Percentiles rank a stretch among this genome's conserved stretches.
phyloP scores from a whole-genome alignment of 2,329 filamentous ascomycete genomes.

The Talaromyces pinophilus region DNA sequence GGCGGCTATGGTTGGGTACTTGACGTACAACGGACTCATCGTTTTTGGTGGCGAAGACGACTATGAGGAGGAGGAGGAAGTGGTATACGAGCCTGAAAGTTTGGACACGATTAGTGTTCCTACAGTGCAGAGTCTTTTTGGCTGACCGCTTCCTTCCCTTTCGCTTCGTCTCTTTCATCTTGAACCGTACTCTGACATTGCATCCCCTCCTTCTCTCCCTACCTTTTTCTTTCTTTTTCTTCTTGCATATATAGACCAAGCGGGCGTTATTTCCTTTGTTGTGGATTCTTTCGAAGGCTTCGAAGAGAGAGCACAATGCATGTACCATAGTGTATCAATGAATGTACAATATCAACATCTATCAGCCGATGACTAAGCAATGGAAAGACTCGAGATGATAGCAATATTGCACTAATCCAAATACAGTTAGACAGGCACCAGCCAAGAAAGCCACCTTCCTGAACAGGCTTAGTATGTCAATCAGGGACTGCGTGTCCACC shows the following conservation, averaged over 20 bases:
- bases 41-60: conserved; percentile 16
- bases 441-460: neutral
- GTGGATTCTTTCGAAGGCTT: neutral
- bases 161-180: neutral
- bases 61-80: conserved; percentile 14
- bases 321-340: conserved; percentile 12
- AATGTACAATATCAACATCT: neutral
- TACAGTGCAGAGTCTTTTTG: conserved; percentile 18
- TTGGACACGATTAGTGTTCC: neutral
- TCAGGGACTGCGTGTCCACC: neutral
- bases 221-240: neutral
- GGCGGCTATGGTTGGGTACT: conserved; percentile 41
- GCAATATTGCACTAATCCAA: neutral
- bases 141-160: neutral
- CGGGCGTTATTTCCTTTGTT: conserved; percentile 17
- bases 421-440: neutral
- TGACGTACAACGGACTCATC: conserved; percentile 35
- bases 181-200: neutral
- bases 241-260: conserved; percentile 12
- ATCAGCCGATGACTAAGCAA: neutral
- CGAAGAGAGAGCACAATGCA: neutral
- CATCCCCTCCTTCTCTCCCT: conserved; percentile 2
- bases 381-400: neutral
- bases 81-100: conserved; percentile 1
- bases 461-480: neutral